phyloP scores from a whole-genome alignment of 352 stramenopile species.

The Globisporangium alternatum region DNA sequence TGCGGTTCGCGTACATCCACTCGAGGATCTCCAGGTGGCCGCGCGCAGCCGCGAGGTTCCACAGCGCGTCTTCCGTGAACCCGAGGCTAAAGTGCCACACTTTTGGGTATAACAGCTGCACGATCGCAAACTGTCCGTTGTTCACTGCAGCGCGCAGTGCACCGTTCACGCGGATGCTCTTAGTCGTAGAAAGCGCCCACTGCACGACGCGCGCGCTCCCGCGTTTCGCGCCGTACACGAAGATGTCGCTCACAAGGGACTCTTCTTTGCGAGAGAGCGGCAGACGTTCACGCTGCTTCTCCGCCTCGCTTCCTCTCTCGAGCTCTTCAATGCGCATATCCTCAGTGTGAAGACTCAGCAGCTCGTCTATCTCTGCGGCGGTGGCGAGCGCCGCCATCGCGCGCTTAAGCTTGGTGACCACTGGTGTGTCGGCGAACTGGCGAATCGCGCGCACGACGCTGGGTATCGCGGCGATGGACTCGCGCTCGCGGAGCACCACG shows the following conservation, averaged over 20 bases:
- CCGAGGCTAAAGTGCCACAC: conserved; percentile 10
- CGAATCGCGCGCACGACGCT: conserved; percentile 13
- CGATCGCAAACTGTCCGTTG: neutral
- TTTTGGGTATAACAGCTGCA: conserved; percentile 7
- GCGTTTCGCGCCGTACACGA: conserved; percentile 14
- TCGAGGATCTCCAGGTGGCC: conserved; percentile 9
- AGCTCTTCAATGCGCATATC: conserved; percentile 12
- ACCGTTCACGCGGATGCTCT: conserved; percentile 7
- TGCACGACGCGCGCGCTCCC: conserved; percentile 3
- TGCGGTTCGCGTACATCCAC: conserved; percentile 12
- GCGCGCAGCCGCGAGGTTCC: conserved; percentile 10
- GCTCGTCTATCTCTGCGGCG: conserved; percentile 1
- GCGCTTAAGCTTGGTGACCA: conserved; percentile 9
- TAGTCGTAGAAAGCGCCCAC: conserved; percentile 5
- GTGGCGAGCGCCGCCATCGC: neutral
- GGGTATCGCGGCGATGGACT: neutral
- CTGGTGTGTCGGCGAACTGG: conserved; percentile 6
- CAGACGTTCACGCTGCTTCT: neutral
- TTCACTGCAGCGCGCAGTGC: conserved; percentile 12
- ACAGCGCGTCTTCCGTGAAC: conserved; percentile 13
- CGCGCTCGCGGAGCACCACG: conserved; percentile 13
- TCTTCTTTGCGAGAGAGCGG: neutral
- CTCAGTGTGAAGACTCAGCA: neutral
- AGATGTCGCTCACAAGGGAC: conserved; percentile 11
- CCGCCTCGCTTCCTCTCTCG: neutral